Conservation (phyloP, 164 flowering plant genomes). For the Stephania yunnanensis region DNA sequence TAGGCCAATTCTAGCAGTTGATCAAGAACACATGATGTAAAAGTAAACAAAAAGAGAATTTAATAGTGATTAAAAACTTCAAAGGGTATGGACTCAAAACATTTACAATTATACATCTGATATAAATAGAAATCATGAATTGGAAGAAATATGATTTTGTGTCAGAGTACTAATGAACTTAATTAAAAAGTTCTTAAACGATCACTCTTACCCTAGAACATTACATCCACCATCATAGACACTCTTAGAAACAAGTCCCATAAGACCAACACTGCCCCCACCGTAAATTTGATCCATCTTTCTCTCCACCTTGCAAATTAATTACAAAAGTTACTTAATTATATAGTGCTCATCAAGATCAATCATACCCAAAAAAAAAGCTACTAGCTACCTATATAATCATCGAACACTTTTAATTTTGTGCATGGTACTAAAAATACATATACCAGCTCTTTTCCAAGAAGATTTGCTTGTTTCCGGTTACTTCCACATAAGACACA, state of each 20-base stretch:
- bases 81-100: background rate
- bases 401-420: background rate
- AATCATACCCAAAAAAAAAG: background rate
- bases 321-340: background rate
- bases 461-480: slow-evolving; percentile 32
- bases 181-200: background rate
- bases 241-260: slow-evolving; percentile 39
- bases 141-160: background rate
- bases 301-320: slow-evolving; percentile 33
- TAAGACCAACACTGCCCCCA: slow-evolving; percentile 43
- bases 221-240: slow-evolving; percentile 39
- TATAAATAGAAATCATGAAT: background rate
- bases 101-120: background rate
- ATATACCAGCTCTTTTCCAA: slow-evolving; percentile 35
- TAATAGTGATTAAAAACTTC: background rate
- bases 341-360: too few species aligned
- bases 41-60: background rate
- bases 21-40: background rate
- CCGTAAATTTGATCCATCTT: slow-evolving; percentile 42
- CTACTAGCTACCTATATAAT: background rate
- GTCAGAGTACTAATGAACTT: background rate
- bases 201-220: slow-evolving; percentile 39
- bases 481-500: slow-evolving; percentile 45
- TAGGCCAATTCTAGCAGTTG: slow-evolving; percentile 25
- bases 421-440: background rate